Base-by-base conservation (phyloP, 2,329 filamentous ascomycete genomes). In the Calonectria crousiana region DNA sequence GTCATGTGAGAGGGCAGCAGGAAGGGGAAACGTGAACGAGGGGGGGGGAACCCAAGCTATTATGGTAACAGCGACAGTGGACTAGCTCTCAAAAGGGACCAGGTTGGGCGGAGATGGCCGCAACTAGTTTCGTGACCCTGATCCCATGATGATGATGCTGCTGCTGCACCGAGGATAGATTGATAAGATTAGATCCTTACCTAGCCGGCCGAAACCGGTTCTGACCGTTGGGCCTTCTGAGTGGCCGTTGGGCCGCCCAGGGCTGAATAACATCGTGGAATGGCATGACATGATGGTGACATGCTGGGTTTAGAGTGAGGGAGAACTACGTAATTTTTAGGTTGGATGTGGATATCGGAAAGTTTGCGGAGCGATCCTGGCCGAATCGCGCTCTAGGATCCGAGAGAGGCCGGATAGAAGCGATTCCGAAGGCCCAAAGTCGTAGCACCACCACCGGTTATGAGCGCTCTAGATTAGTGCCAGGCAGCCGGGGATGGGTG, bases 121-220 rank as follows among this genome's bases (percentile, higher is more conserved):
- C 74, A 78, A 78, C 79, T 79, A 80, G 74, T 60, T 47, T 76
- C 75, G 74, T 64, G 75, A 74, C 75, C 72, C 74, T 80, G 76
- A 78, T 79, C 79, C 79, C 76, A 79, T 81, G 79, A 81, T 82
- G 79, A 80, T 79, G 77, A 49, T 67, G n/a, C n/a, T n/a, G n/a
- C n/a, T n/a, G 68, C 56, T 23, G 51, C 52, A 67, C 75, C 74
- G 78, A 77, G 74, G 67, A 56, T 68, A 81, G 83, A 84, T 84
- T 84, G 83, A 84, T 84, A 83, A 84, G 83, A 84, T 84, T 83
- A 84, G 83, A 84, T 83, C 78, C 73, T 69, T 71, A 73, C 53
- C 32, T 72, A 36, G 56, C 71, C 72, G 76, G 71, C 72, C 71
- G 71, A 77, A 77, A 75, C 76, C 74, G 79, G 69, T 58, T 58